Evolutionary conservation across 2,329 filamentous ascomycete genomes (phyloP).

Genomic region (Alternaria arbusti): DNA sequence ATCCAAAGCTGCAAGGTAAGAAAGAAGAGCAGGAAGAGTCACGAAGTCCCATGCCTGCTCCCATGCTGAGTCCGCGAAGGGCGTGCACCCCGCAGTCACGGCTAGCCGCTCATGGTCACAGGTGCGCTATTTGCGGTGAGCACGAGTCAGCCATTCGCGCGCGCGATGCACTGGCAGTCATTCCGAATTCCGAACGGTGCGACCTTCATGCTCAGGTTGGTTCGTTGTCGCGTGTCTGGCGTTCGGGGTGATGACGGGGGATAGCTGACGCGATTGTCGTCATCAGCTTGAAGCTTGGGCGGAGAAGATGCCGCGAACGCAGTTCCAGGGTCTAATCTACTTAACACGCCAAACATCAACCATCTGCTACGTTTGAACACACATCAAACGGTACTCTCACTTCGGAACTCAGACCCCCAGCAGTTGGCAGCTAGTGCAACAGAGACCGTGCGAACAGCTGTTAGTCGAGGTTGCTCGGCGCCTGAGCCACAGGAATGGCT

Average conservation of each 20-base stretch:
- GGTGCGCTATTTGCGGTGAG: constrained; percentile 12
- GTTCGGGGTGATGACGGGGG: neutral
- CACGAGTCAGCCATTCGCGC: constrained; percentile 2
- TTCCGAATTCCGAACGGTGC: constrained; percentile 7
- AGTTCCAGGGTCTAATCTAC: neutral
- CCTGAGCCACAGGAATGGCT: neutral
- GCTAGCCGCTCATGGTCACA: constrained; percentile 15
- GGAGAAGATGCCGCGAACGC: neutral
- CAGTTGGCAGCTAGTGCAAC: neutral
- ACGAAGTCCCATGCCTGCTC: constrained; percentile 2
- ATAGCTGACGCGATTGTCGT: neutral
- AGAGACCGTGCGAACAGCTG: neutral
- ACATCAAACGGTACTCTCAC: neutral
- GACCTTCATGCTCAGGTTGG: neutral
- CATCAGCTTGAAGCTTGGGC: constrained; percentile 1
- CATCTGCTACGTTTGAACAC: neutral
- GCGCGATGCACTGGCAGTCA: neutral
- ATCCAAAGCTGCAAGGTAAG: neutral
- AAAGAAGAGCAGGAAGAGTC: constrained; percentile 1
- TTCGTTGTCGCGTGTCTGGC: neutral
- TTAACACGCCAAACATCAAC: neutral
- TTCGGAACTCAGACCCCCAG: neutral
- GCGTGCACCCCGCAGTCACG: constrained; percentile 23
- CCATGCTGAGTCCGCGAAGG: constrained; percentile 12
- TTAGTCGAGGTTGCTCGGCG: neutral